A percentile compares a stretch with the other conserved stretches of the same genome.
Conservation (phyloP, 768 basidiomycete genomes). For the Lyophyllum semitale region DNA sequence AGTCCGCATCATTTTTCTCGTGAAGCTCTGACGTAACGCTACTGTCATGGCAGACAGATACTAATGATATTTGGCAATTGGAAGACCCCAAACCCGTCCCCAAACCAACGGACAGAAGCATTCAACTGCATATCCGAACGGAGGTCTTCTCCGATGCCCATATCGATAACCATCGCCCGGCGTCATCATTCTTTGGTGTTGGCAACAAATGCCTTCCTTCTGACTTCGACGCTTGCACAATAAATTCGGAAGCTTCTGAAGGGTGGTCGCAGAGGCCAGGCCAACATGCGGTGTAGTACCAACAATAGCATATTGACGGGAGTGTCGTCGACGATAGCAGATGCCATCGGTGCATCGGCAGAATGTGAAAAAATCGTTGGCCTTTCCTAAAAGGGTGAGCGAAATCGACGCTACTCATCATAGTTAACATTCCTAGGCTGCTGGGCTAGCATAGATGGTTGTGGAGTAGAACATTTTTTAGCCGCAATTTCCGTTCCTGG, state of each 20-base stretch:
- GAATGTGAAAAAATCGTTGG: too few species aligned
- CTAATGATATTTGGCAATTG: not conserved
- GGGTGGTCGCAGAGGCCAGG: too few species aligned
- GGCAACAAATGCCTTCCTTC: not conserved
- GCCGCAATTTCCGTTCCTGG: too few species aligned
- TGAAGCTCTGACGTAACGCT: not conserved
- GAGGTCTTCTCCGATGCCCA: not conserved
- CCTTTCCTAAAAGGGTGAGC: too few species aligned
- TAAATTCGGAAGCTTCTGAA: too few species aligned
- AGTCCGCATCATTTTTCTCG: not conserved
- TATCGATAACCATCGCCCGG: not conserved
- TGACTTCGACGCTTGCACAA: not conserved
- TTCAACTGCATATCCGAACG: not conserved
- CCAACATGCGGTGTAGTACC: too few species aligned
- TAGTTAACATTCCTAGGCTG: too few species aligned
- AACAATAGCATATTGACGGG: too few species aligned
- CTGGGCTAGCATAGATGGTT: too few species aligned
- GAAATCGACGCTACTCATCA: too few species aligned
- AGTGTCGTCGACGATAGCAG: not conserved
- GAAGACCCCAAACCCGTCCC: not conserved
- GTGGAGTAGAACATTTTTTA: too few species aligned
- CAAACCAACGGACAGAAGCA: not conserved
- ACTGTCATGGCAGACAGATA: not conserved
- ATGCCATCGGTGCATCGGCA: not conserved
- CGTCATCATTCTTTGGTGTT: not conserved